Percentiles rank a stretch among this genome's conserved stretches.
Conservation (phyloP, 2,329 filamentous ascomycete genomes). For the Dothiorella sarmentorum region DNA sequence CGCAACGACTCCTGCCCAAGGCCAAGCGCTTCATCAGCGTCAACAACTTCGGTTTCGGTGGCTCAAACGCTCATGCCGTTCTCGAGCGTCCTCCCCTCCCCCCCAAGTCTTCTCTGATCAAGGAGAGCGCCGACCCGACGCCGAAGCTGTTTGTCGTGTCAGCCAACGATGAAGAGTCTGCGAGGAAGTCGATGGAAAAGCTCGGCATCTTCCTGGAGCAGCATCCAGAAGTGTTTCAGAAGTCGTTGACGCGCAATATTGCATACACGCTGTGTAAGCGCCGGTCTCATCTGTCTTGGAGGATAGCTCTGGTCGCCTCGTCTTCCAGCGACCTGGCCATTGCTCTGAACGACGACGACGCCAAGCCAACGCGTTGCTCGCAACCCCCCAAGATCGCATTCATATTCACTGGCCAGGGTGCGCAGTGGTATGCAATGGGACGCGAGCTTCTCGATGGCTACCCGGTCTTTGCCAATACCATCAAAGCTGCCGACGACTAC, state of each 20-base stretch:
- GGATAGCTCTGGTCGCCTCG: slow-evolving; percentile 1
- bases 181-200: not conserved
- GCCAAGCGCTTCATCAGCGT: slow-evolving; percentile 15
- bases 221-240: slow-evolving; percentile 15
- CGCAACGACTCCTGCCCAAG: slow-evolving; percentile 17
- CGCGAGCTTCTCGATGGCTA: slow-evolving; percentile 20
- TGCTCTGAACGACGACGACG: not conserved
- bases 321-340: slow-evolving; percentile 6
- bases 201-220: slow-evolving; percentile 17
- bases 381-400: slow-evolving; percentile 17
- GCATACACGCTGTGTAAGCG: slow-evolving; percentile 17
- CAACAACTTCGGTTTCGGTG: slow-evolving; percentile 21
- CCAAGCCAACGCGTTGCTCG: not conserved
- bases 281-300: slow-evolving; percentile 6
- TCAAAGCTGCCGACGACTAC: slow-evolving; percentile 2
- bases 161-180: slow-evolving; percentile 7
- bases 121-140: not conserved
- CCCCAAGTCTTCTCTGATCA: not conserved
- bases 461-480: not conserved
- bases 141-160: slow-evolving; percentile 14
- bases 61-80: slow-evolving; percentile 19
- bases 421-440: slow-evolving; percentile 25
- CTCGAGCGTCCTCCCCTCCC: slow-evolving; percentile 6
- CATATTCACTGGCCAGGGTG: slow-evolving; percentile 34
- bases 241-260: slow-evolving; percentile 13